phyloP scores from a whole-genome alignment of 2,329 filamentous ascomycete genomes.

The Thelonectria blattea region DNA sequence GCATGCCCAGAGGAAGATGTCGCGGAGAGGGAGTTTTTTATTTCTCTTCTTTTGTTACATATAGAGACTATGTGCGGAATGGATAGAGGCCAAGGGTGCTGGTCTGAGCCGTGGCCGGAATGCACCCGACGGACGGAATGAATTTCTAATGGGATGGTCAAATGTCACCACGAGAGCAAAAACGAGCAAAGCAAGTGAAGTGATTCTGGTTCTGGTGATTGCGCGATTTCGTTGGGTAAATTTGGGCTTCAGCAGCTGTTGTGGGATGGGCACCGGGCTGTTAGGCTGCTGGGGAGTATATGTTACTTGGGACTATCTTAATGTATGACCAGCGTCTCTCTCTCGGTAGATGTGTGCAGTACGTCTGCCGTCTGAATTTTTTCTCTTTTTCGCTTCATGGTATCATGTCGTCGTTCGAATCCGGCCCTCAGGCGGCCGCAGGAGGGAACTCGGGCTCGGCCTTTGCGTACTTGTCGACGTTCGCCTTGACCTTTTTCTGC shows the following conservation, averaged over 20 bases:
- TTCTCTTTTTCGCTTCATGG: conserved; percentile 10
- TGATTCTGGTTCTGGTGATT: background rate
- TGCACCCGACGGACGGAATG: conserved; percentile 20
- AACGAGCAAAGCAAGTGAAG: background rate
- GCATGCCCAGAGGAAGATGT: conserved; percentile 21
- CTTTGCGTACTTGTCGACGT: conserved; percentile 75
- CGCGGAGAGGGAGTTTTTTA: conserved; percentile 23
- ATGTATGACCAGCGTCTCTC: no score
- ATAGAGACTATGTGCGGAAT: conserved; percentile 35
- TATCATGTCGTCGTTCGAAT: background rate
- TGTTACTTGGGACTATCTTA: no score
- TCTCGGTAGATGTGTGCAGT: no score
- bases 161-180: background rate
- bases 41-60: conserved; percentile 29
- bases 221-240: background rate
- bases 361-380: no score
- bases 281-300: no score
- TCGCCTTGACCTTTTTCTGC: conserved; percentile 75
- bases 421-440: conserved; percentile 19
- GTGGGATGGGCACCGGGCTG: no score
- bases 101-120: conserved; percentile 8
- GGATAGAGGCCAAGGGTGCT: conserved; percentile 26
- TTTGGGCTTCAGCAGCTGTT: background rate
- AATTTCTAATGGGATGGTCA: conserved; percentile 37
- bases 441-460: conserved; percentile 46